phyloP scores from a whole-genome alignment of 345 rosid species.

The Citropsis articulata region DNA sequence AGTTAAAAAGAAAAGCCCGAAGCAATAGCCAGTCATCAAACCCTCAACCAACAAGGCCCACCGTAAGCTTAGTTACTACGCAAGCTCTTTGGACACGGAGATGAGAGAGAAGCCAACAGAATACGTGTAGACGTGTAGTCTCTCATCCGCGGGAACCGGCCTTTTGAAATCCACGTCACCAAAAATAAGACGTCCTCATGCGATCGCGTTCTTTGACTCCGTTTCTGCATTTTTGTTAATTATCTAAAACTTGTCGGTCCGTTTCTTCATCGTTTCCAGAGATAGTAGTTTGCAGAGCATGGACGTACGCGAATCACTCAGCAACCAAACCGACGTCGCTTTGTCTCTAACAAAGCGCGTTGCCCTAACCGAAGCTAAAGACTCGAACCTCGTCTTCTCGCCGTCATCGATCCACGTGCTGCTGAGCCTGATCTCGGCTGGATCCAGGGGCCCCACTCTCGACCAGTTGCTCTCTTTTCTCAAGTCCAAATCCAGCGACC shows the following conservation, averaged over 20 bases:
- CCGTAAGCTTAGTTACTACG: not conserved
- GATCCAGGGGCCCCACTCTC: constrained; percentile 56
- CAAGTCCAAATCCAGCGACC: constrained; percentile 47
- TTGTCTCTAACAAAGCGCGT: constrained; percentile 46
- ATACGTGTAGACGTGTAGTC: not conserved
- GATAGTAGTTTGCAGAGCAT: constrained; percentile 17
- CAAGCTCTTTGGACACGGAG: not conserved
- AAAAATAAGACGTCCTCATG: no score
- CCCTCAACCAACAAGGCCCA: not conserved
- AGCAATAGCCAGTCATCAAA: no score
- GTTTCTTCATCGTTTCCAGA: not conserved
- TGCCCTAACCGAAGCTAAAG: constrained; percentile 42
- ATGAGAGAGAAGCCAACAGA: not conserved
- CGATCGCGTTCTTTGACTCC: no score
- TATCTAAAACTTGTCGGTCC: not conserved
- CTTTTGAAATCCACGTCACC: not conserved
- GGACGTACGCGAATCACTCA: constrained; percentile 61
- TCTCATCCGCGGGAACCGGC: not conserved
- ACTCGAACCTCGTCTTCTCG: constrained; percentile 64
- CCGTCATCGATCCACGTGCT: constrained; percentile 73
- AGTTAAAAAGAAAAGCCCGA: no score
- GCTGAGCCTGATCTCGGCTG: constrained; percentile 68
- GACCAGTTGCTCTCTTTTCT: constrained; percentile 84
- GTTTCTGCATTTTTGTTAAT: no score
- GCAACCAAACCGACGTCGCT: constrained; percentile 54